Conservation (phyloP, 768 basidiomycete species). For the Phanerochaete carnosa region DNA sequence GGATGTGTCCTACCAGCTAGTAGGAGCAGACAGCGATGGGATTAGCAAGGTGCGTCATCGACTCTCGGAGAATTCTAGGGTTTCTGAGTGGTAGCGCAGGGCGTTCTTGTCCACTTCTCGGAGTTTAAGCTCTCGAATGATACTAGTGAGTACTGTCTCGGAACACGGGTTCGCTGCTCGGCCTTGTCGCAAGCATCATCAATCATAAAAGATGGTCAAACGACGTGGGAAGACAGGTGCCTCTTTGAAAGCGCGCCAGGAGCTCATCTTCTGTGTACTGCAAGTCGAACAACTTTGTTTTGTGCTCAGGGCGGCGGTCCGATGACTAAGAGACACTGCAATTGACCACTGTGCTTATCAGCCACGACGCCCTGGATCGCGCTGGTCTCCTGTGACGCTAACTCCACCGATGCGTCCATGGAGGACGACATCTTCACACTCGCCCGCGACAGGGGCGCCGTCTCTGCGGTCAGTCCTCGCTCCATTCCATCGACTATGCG, state of each 20-base stretch:
- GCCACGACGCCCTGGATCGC: slow-evolving; percentile 90
- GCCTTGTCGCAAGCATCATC: not conserved
- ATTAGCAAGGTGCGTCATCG: slow-evolving; percentile 48
- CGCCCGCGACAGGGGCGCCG: slow-evolving; percentile 74
- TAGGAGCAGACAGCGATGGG: slow-evolving; percentile 44
- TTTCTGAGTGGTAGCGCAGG: slow-evolving; percentile 39
- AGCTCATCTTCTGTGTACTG: no score
- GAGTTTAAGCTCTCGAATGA: slow-evolving; percentile 50
- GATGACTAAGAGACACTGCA: not conserved
- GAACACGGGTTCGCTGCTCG: not conserved
- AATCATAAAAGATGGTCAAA: not conserved
- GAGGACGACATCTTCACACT: slow-evolving; percentile 79
- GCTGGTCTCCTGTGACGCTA: slow-evolving; percentile 77
- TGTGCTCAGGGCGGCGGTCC: no score
- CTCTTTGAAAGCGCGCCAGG: no score
- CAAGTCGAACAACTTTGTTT: no score
- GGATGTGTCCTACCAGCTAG: slow-evolving; percentile 59
- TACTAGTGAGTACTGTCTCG: slow-evolving; percentile 37
- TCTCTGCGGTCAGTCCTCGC: slow-evolving; percentile 58
- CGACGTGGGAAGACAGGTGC: no score
- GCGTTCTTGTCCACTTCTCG: slow-evolving; percentile 80
- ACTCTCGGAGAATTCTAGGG: not conserved
- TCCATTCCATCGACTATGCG: not conserved
- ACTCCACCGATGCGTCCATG: slow-evolving; percentile 60
- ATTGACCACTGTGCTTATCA: slow-evolving; percentile 17